phyloP scores from a whole-genome alignment of 2,329 filamentous ascomycete species.

The Nemania abortiva region DNA sequence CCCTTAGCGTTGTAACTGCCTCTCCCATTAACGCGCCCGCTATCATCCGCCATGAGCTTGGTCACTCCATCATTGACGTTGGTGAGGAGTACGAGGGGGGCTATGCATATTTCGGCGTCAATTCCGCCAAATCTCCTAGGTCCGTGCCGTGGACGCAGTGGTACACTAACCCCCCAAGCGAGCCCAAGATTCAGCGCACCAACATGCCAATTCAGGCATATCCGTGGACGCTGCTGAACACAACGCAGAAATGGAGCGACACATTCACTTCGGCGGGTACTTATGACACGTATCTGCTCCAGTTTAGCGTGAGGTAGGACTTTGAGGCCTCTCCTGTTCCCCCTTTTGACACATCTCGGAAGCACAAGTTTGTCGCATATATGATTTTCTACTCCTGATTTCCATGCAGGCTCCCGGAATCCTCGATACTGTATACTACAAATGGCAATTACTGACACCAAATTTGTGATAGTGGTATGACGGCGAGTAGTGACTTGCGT shows the following conservation, averaged over 20 bases:
- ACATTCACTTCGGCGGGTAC: slow-evolving; percentile 48
- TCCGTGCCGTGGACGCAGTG: slow-evolving; percentile 48
- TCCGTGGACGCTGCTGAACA: slow-evolving; percentile 51
- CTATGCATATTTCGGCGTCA: slow-evolving; percentile 47
- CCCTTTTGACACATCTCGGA: neutral
- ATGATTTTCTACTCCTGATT: neutral
- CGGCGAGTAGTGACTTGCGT: slow-evolving; percentile 45
- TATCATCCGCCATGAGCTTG: slow-evolving; percentile 50
- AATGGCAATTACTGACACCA: neutral
- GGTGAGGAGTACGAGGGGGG: slow-evolving; percentile 52
- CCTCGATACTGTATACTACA: neutral
- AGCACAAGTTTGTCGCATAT: neutral
- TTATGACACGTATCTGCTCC: slow-evolving; percentile 47
- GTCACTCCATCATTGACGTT: slow-evolving; percentile 51
- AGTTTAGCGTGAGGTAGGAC: slow-evolving; percentile 44
- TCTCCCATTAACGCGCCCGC: slow-evolving; percentile 48
- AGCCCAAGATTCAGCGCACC: slow-evolving; percentile 48
- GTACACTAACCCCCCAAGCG: slow-evolving; percentile 46
- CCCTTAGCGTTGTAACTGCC: slow-evolving; percentile 46
- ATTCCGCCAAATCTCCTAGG: slow-evolving; percentile 41
- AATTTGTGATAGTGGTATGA: slow-evolving; percentile 43
- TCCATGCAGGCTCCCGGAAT: neutral
- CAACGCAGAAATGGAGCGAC: slow-evolving; percentile 45
- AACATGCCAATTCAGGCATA: slow-evolving; percentile 52
- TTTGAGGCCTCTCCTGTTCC: neutral